A percentile compares a stretch with the other conserved stretches of the same genome.
Evolutionary conservation across 1,139 yeast species (phyloP).

Genomic region (Lodderomyces elongisporus): DNA sequence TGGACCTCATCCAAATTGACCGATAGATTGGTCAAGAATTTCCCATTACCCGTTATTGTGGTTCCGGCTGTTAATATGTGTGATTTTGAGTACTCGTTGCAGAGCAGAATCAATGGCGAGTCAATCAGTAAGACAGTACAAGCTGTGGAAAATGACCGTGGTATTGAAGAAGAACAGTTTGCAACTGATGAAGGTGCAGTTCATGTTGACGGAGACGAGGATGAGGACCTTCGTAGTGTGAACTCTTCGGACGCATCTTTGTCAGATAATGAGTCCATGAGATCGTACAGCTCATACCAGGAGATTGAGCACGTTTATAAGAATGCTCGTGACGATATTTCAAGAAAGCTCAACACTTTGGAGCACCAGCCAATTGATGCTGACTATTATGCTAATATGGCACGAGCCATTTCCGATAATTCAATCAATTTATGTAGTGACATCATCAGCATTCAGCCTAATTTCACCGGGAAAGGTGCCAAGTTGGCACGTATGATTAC

Average conservation of each 20-base stretch:
- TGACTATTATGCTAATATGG: slow-evolving; percentile 27
- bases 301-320: slow-evolving; percentile 34
- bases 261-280: slow-evolving; percentile 16
- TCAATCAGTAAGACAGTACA: slow-evolving; percentile 1
- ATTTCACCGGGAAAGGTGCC: slow-evolving; percentile 40
- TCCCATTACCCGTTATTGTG: slow-evolving; percentile 64
- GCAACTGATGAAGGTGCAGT: slow-evolving; percentile 15
- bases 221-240: slow-evolving; percentile 17
- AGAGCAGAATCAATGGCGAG: slow-evolving; percentile 16
- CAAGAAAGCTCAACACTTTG: slow-evolving; percentile 16
- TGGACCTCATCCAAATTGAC: slow-evolving; percentile 60
- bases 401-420: slow-evolving; percentile 34
- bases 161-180: slow-evolving; percentile 1
- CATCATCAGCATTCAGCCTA: slow-evolving; percentile 35
- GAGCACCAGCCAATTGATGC: slow-evolving; percentile 19
- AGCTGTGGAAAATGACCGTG: slow-evolving; percentile 1
- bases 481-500: slow-evolving; percentile 43
- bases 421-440: slow-evolving; percentile 37
- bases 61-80: slow-evolving; percentile 65
- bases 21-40: slow-evolving; percentile 58
- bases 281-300: slow-evolving; percentile 36
- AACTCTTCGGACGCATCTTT: slow-evolving; percentile 14
- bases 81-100: slow-evolving; percentile 41
- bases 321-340: slow-evolving; percentile 24
- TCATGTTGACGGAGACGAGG: slow-evolving; percentile 4